Base-by-base conservation (phyloP, 768 basidiomycete genomes). In the Boletus bicolor region DNA sequence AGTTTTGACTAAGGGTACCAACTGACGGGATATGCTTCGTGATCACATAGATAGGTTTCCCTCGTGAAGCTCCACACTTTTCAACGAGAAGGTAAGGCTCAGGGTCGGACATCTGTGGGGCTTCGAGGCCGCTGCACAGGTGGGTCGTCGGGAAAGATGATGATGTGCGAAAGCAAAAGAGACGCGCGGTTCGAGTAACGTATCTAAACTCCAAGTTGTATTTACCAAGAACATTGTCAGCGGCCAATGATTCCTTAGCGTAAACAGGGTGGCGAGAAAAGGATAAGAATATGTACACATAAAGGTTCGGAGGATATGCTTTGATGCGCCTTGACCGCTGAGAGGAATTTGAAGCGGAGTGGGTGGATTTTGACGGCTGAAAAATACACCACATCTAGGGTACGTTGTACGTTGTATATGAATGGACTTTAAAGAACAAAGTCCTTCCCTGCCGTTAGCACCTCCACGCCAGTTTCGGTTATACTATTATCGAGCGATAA, bases 401-500 rank as follows among this genome's bases (percentile, higher is more conserved):
- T 61, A 57, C 57, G 36, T 54, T 52, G 59, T 58, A 61, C 21
- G 21, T 24, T 24, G 21, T 24, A 24, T 59, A 51, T 57, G 57
- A 55, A 17, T 34, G 44, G 56, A 43, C 36, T 37, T 61, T 51
- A 73, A 35, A 72, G 59, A 51, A 60, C 56, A 56, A 61, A 58
- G 59, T 60, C 59, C 58, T 69, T 68, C 30, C 79, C 80, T 34
- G 82, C 86, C 5, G 94, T 96, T 30, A 98, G 78, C 58, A 94
- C 78, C 69, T 98, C 94, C 34, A 88, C 87, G 4, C 94, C 94
- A 21, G 84, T 88, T 64, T 94, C 93, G 30, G 94, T 97, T 64
- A 98, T 86, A 51, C 94, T 97, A 66, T 47, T 37, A 45, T 42
- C 35, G 53, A 17, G 34, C 39, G 35, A 55, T 68, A 47, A 75